Conservation (phyloP, 176 grass and related monocot species). For the Oropetium thomaeum region DNA sequence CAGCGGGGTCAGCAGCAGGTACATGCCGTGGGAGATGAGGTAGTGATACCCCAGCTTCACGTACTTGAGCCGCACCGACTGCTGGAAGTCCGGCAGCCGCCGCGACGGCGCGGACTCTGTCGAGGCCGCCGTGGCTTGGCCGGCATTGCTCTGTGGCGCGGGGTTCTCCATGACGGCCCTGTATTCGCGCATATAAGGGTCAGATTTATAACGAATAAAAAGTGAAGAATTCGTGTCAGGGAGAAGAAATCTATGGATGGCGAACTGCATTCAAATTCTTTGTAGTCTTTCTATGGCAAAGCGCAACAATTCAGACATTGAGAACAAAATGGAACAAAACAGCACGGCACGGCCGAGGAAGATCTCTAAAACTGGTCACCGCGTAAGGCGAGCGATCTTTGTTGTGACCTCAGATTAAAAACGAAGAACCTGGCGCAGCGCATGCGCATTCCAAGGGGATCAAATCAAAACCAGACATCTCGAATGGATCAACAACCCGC, state of each 20-base stretch:
- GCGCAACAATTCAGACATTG: background rate
- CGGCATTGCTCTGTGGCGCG: background rate
- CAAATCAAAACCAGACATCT: background rate
- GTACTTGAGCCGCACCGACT: constrained; percentile 91
- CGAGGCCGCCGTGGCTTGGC: background rate
- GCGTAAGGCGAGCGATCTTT: background rate
- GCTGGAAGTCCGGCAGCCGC: constrained; percentile 70
- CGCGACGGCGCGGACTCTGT: constrained; percentile 30
- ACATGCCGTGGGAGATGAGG: constrained; percentile 88
- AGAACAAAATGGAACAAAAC: background rate
- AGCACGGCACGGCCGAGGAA: background rate
- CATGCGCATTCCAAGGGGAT: too few relatives aligned
- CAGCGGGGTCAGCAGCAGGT: constrained; percentile 68
- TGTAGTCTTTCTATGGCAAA: background rate
- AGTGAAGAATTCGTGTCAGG: background rate
- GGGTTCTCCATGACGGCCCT: background rate
- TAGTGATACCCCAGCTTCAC: constrained; percentile 96
- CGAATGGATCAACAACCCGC: background rate
- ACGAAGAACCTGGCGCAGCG: background rate
- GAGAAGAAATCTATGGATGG: background rate
- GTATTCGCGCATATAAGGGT: background rate
- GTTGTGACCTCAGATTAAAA: background rate
- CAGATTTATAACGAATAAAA: background rate
- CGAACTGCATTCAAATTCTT: background rate
- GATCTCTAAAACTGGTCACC: background rate